These are phyloP conservation scores for Pseudisothecium myosuroides DNA, from an alignment of 225 moss, liverwort and hornwort genomes.

Conservation along the genomic window DNA sequence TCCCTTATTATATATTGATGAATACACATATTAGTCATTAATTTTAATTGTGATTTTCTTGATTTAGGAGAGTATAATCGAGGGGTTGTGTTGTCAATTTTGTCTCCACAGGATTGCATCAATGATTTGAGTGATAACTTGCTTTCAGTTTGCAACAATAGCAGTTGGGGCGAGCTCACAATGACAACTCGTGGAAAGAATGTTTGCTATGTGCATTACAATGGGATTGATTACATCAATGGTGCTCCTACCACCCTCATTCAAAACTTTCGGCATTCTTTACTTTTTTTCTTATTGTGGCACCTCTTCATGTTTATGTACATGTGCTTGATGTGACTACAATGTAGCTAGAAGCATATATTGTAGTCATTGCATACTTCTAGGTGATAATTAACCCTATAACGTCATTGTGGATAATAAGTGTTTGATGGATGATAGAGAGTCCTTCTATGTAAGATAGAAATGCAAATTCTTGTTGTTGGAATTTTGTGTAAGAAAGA, in stretches of 20 bases:
- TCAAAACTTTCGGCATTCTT: background rate
- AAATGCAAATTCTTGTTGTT: background rate
- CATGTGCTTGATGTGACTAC: background rate
- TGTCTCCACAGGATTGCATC: background rate
- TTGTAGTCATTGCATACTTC: background rate
- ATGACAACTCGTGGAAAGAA: background rate
- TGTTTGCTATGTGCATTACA: slow-evolving; percentile 10
- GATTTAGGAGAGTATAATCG: background rate
- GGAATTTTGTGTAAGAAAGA: background rate
- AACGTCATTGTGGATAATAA: accelerated
- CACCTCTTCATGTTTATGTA: background rate
- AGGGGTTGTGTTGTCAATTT: background rate
- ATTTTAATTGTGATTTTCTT: background rate
- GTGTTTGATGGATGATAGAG: accelerated
- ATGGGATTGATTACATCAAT: background rate
- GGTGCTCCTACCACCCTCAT: background rate
- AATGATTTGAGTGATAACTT: background rate
- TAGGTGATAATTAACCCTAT: background rate
- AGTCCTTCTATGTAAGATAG: accelerated
- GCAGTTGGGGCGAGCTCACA: slow-evolving; percentile 1
- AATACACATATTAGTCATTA: accelerated
- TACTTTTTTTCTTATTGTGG: background rate
- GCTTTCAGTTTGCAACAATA: background rate
- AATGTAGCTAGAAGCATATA: background rate
- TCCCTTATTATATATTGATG: background rate